Conservation (phyloP, 2,329 filamentous ascomycete genomes). For the Teratosphaeria destructans region DNA sequence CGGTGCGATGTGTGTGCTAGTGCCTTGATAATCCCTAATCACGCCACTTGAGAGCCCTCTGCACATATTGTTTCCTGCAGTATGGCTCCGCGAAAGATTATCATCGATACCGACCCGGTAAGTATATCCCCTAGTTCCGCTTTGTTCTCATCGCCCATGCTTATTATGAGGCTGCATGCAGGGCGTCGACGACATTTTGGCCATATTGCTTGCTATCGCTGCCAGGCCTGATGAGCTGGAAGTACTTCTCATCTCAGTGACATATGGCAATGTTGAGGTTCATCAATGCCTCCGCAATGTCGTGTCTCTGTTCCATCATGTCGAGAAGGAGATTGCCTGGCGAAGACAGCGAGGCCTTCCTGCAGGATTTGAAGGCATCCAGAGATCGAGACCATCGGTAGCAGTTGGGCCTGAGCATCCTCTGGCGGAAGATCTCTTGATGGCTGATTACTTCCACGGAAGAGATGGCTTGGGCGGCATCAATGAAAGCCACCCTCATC, state of each 20-base stretch:
- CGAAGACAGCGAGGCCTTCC: constrained; percentile 56
- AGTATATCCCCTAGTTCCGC: constrained; percentile 5
- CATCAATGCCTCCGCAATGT: constrained; percentile 80
- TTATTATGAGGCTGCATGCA: constrained; percentile 9
- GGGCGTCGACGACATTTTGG: constrained; percentile 85
- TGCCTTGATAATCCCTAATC: not conserved
- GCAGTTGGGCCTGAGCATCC: constrained; percentile 81
- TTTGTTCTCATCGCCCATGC: not conserved
- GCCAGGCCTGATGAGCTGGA: constrained; percentile 76
- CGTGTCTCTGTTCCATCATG: constrained; percentile 79
- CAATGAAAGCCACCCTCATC: constrained; percentile 38
- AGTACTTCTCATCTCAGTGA: constrained; percentile 74
- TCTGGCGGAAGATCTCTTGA: constrained; percentile 60
- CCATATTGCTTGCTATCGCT: constrained; percentile 75
- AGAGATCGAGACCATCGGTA: constrained; percentile 57
- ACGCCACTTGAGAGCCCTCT: too few species aligned
- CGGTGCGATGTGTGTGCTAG: not conserved
- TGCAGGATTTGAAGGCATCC: constrained; percentile 63
- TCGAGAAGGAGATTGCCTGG: constrained; percentile 84
- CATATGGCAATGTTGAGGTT: constrained; percentile 87
- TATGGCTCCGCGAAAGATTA: constrained; percentile 53
- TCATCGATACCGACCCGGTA: constrained; percentile 94
- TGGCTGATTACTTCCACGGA: constrained; percentile 30
- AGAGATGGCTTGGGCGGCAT: constrained; percentile 41
- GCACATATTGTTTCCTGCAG: not conserved